Evolutionary conservation across 1,284 basidiomycete species (phyloP), one percentile per base, ranked within the genome.

Genomic region (Fomitopsis schrenkii): DNA sequence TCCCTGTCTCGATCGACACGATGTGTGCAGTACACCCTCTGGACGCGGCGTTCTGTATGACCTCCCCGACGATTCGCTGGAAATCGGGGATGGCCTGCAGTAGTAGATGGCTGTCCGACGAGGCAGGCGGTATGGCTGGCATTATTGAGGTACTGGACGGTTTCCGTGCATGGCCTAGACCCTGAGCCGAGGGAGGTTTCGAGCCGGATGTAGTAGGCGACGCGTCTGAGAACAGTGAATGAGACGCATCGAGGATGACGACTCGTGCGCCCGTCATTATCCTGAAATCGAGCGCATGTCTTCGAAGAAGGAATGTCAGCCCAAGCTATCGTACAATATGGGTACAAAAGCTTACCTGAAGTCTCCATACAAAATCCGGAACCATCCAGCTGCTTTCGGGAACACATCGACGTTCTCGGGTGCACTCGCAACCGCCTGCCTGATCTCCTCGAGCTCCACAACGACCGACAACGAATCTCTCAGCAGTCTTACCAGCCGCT

Each of bases 361-460:
- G 69, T 90, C 85, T 12, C 83, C 81, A 64, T 90, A 90, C 53
- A 90, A 74, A 38, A 94, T 72, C 57, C 92, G 78, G 75, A 88
- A 93, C 92, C 92, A 94, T 5, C 88, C 88, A 42, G 88, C 86
- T 4, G 87, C 82, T 72, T 92, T 93, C 6, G 90, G 82, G 71
- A 89, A 86, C 12, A 84, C 83, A 65, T 91, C 88, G 19, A 91
- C 78, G 62, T 71, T 77, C 40, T 70, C 74, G n/a, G 75, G 77
- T 60, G 69, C 72, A 59, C 71, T 63, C 63, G 75, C 70, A 45
- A 79, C 74, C 28, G 71, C 64, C 5, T 68, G 71, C 22, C 81
- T 77, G 48, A 93, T 85, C 10, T 79, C 81, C 63, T 91, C 87
- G 10, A 94, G 76, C 67, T 88, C 86, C 2, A 83, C 80, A 5